Evolutionary conservation across 2,329 filamentous ascomycete species (phyloP), one percentile per base, ranked within the genome.

Genomic region (Fusarium sp.): DNA sequence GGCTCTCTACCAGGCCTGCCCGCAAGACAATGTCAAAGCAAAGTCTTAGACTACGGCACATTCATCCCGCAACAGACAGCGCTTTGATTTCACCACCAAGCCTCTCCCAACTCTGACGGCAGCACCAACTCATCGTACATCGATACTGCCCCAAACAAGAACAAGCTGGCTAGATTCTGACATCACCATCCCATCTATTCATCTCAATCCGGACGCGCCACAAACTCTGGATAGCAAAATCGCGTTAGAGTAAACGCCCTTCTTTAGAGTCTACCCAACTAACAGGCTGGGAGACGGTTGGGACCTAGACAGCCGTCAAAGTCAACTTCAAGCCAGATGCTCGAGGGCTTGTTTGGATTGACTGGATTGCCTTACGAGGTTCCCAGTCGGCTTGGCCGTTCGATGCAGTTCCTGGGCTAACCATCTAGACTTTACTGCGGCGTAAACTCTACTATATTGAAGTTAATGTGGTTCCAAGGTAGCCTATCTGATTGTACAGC

Each of bases 341-440:
- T 31, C 19, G 3, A 37, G 18, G 34, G 34, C 34, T 37, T 37
- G 34, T 37, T 37, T n/a, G 10, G 6, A n/a, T 37, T 37, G 10
- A 19, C 19, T 52, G 25, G 6, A 30, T 34, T 37, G 30, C 23
- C 19, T 41, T n/a, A n/a, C 31, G n/a, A 68, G 4, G 85, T 81
- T 65, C 42, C 81, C 80, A 14, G 82, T 82, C 48, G 49, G 44
- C 19, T 30, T 53, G 52, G 53, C 52, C 48, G 55, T 66, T 62
- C 52, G 43, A 26, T 42, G 25, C 31, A 70, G 56, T 65, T 34
- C 56, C 61, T 62, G 42, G 37, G 18, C 50, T 31, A 46, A 3
- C 42, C 2, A 46, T 2, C 42, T 16, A 55, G 53, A 45, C 31
- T 16, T 51, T 23, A n/a, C 85, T 85, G 69, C 79, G 80, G n/a